phyloP scores from a whole-genome alignment of 768 basidiomycete genomes.

The Termitomyces sp. region DNA sequence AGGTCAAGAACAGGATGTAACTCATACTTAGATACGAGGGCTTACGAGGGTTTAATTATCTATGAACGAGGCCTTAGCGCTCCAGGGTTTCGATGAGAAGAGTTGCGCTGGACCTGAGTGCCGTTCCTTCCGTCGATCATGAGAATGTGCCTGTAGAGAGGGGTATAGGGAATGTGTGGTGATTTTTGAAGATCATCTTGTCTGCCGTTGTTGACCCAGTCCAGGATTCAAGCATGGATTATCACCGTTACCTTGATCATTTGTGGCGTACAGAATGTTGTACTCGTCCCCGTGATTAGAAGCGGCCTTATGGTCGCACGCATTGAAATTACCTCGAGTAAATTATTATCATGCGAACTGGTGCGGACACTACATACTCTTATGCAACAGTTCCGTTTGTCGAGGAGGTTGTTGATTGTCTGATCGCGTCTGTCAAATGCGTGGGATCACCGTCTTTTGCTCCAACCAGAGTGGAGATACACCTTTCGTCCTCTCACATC shows the following conservation, averaged over 20 bases:
- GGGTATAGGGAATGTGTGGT: no score
- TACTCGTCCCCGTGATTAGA: no score
- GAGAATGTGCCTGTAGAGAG: conserved; percentile 3
- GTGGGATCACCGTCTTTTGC: not conserved
- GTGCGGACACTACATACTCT: not conserved
- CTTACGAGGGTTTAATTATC: no score
- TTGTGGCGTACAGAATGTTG: no score
- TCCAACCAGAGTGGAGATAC: not conserved
- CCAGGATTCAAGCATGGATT: not conserved
- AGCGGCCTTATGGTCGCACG: no score
- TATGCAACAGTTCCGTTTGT: not conserved
- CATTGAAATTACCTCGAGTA: no score
- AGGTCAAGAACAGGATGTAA: conserved; percentile 28
- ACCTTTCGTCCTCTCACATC: not conserved
- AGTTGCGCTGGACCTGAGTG: conserved; percentile 23
- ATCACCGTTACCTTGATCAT: no score
- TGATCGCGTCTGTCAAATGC: not conserved
- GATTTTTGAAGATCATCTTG: no score
- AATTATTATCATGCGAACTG: not conserved
- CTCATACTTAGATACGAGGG: no score
- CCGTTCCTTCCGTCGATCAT: not conserved
- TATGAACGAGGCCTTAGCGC: no score
- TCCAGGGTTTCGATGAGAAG: no score
- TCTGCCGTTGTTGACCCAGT: no score
- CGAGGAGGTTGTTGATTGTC: not conserved